Conservation (phyloP, 2,329 filamentous ascomycete species). For the Amphichorda felina region DNA sequence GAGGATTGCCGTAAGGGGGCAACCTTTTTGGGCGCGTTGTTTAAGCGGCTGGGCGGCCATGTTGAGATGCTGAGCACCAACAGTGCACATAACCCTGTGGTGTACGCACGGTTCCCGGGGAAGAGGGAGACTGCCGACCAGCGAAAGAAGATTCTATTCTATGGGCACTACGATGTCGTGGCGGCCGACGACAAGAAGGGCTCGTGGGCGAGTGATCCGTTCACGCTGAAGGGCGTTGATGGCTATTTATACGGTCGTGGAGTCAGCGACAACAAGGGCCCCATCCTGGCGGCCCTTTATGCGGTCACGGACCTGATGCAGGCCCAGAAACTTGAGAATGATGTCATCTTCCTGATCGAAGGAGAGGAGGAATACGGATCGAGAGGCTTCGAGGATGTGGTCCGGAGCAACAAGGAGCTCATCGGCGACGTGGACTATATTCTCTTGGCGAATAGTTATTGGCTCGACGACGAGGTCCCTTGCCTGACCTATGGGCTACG, state of each 20-base stretch:
- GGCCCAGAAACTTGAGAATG: constrained; percentile 71
- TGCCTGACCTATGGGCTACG: constrained; percentile 91
- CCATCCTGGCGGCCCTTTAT: constrained; percentile 86
- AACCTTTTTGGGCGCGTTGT: constrained; percentile 78
- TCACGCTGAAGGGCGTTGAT: constrained; percentile 77
- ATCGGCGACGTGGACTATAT: constrained; percentile 94
- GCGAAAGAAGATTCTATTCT: constrained; percentile 85
- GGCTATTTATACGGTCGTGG: constrained; percentile 92
- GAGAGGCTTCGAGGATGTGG: constrained; percentile 75
- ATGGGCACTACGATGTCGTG: constrained; percentile 97
- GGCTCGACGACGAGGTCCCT: constrained; percentile 91
- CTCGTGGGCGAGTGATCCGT: constrained; percentile 83
- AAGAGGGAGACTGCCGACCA: constrained; percentile 53
- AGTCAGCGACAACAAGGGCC: constrained; percentile 96
- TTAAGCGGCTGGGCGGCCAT: constrained; percentile 81
- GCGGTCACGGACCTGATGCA: constrained; percentile 83
- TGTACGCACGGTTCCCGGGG: constrained; percentile 77
- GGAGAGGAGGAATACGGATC: constrained; percentile 95
- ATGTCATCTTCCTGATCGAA: constrained; percentile 90
- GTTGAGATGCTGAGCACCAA: constrained; percentile 84
- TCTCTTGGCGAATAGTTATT: constrained; percentile 93
- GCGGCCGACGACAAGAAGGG: constrained; percentile 71
- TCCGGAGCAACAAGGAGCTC: constrained; percentile 66
- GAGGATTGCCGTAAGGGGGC: constrained; percentile 90
- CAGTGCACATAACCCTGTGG: constrained; percentile 77